phyloP scores from a whole-genome alignment of 768 basidiomycete species.

The Trametes punicea region DNA sequence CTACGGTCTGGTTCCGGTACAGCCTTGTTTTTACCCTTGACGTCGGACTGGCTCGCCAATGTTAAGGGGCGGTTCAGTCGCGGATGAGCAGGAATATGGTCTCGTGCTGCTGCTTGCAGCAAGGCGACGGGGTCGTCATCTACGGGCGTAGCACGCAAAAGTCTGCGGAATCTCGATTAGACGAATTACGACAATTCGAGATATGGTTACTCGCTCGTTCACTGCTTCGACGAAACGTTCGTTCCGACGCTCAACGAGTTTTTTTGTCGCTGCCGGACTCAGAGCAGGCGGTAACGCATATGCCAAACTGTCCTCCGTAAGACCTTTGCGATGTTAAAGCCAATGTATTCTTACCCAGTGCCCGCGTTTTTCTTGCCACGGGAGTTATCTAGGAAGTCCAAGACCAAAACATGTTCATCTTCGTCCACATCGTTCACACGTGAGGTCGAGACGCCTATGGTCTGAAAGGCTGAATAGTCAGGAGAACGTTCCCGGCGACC shows the following conservation, averaged over 20 bases:
- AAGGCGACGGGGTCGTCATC: conserved; percentile 60
- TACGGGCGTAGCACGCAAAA: conserved; percentile 50
- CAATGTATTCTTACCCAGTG: conserved; percentile 29
- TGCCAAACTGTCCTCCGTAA: conserved; percentile 26
- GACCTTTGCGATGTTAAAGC: conserved; percentile 33
- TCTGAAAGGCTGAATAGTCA: conserved; percentile 34
- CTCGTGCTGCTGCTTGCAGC: conserved; percentile 62
- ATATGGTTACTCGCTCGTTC: conserved; percentile 47
- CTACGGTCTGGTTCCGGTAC: conserved; percentile 49
- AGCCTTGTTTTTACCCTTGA: conserved; percentile 18
- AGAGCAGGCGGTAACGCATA: conserved; percentile 40
- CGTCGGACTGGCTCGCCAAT: background rate
- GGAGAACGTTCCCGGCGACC: conserved; percentile 36
- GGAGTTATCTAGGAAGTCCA: conserved; percentile 49
- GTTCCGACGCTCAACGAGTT: conserved; percentile 70
- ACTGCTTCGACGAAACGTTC: conserved; percentile 60
- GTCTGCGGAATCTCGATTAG: conserved; percentile 35
- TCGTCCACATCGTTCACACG: conserved; percentile 30
- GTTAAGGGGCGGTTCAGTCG: conserved; percentile 2
- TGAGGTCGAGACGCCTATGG: conserved; percentile 23
- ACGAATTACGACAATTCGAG: background rate
- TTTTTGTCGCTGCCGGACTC: conserved; percentile 58
- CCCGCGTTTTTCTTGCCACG: conserved; percentile 32
- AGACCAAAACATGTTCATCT: conserved; percentile 48
- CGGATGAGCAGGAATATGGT: conserved; percentile 71